Evolutionary conservation across 305 asterid species (phyloP).

Genomic region (Fraxinus dipetala): DNA sequence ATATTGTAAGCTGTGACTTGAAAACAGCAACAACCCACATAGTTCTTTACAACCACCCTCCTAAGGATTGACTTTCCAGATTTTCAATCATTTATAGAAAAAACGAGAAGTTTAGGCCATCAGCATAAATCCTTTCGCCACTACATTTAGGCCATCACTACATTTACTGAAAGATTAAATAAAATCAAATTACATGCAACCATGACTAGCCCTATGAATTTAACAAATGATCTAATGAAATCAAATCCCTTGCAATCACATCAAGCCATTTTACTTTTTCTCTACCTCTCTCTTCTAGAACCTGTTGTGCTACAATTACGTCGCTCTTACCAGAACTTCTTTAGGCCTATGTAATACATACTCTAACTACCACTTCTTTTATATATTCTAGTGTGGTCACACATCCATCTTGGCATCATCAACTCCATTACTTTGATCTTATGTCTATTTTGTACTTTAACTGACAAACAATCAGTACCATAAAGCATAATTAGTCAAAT

Average conservation of each 20-base stretch:
- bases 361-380: neutral
- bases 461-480: neutral
- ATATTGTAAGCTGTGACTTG: neutral
- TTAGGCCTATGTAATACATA: neutral
- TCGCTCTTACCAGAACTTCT: neutral
- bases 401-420: neutral
- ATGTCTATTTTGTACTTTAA: neutral
- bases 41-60: neutral
- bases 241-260: neutral
- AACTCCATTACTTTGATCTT: neutral
- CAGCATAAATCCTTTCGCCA: neutral
- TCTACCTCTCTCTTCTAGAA: neutral
- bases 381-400: neutral
- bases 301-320: neutral
- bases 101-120: neutral
- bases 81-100: neutral
- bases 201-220: neutral
- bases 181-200: neutral
- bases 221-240: neutral
- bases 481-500: neutral
- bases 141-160: neutral
- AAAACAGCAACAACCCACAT: neutral
- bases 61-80: neutral
- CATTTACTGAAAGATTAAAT: neutral
- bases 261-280: neutral